A percentile compares a stretch with the other conserved stretches of the same genome.
These are phyloP conservation scores for Sporothrix pseudoabietina DNA, from an alignment of 2,329 filamentous ascomycete species.

Conservation along the genomic window DNA sequence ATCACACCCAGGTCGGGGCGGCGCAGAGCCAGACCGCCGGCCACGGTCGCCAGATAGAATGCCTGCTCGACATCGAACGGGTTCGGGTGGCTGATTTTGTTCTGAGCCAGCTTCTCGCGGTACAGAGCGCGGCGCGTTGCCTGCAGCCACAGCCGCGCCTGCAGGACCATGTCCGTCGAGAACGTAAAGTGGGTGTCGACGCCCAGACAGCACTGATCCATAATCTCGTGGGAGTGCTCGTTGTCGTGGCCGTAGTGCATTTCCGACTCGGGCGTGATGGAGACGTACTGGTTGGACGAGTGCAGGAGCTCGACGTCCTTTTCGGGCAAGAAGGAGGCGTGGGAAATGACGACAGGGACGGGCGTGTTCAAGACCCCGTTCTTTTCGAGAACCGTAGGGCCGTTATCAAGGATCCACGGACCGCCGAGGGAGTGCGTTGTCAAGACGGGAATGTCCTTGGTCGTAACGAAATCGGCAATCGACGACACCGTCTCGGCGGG, in stretches of 20 bases:
- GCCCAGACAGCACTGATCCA: conserved; percentile 2
- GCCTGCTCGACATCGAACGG: conserved; percentile 15
- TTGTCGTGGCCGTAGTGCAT: conserved; percentile 18
- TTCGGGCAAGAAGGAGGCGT: neutral
- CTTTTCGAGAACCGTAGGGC: neutral
- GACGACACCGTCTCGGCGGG: conserved; percentile 1
- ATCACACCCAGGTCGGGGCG: neutral
- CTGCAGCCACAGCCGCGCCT: conserved; percentile 7
- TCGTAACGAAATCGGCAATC: neutral
- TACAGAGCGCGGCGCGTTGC: neutral
- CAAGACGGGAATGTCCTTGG: neutral
- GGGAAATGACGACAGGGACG: neutral
- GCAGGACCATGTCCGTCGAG: conserved; percentile 1
- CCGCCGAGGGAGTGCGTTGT: conserved; percentile 10
- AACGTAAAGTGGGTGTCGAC: conserved; percentile 1
- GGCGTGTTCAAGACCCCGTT: conserved; percentile 3
- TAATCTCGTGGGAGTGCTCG: neutral
- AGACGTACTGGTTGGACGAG: conserved; percentile 13
- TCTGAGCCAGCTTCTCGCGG: neutral
- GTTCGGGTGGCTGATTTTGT: neutral
- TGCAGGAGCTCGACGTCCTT: conserved; percentile 12
- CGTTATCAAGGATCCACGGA: neutral
- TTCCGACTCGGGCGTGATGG: conserved; percentile 14
- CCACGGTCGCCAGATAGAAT: neutral
- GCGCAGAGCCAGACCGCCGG: neutral